phyloP scores from a whole-genome alignment of 2,329 filamentous ascomycete genomes.

The Seiridium cupressi region DNA sequence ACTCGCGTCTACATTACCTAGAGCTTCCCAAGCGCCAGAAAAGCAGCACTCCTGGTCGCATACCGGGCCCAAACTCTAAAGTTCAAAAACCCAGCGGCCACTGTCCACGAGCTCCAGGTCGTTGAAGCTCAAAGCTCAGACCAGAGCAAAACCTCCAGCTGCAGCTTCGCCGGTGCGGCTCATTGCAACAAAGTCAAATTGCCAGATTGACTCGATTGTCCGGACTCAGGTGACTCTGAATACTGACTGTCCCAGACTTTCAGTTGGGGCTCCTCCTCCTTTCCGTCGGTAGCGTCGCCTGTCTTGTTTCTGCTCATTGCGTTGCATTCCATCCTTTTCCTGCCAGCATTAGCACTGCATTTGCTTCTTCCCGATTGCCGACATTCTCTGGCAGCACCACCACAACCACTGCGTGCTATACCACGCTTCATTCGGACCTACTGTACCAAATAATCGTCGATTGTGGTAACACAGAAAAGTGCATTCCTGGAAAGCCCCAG shows the following conservation, averaged over 20 bases:
- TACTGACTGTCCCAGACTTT: background rate
- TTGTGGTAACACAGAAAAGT: background rate
- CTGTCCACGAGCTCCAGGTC: background rate
- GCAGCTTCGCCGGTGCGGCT: background rate
- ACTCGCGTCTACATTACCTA: background rate
- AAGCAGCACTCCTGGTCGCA: background rate
- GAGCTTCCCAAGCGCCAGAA: background rate
- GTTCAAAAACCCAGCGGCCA: background rate
- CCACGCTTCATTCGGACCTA: background rate
- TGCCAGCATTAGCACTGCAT: background rate
- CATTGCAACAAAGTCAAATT: background rate
- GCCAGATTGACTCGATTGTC: background rate
- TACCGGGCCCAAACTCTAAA: slow-evolving; percentile 1
- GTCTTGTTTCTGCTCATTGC: background rate
- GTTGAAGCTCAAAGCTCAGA: background rate
- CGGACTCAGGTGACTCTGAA: background rate
- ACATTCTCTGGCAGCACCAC: background rate
- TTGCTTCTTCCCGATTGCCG: background rate
- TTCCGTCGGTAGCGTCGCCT: background rate
- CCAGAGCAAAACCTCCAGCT: background rate
- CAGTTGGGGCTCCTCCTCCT: background rate
- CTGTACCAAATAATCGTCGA: background rate
- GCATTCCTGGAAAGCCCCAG: background rate
- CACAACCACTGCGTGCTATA: background rate
- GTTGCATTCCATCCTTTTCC: background rate